Evolutionary conservation across 371 early-diverging fungal species (phyloP), one percentile per base, ranked within the genome.

Genomic region (Apophysomyces trapeziformis): DNA sequence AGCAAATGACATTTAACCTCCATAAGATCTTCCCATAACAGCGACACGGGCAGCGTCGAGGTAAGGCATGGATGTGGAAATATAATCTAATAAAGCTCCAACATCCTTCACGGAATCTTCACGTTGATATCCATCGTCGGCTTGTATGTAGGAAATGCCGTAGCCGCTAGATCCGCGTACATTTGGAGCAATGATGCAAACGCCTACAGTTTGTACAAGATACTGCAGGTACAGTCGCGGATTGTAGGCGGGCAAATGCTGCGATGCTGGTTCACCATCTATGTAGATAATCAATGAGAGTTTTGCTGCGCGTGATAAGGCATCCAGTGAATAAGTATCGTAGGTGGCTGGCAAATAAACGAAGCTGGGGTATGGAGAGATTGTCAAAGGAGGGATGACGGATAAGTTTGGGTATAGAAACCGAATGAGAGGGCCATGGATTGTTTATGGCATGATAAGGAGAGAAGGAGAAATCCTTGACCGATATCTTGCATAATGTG

Each of bases 31-130:
- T 70, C 72, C 72, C 72, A 71, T 71, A 47, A 69, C 62, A 16
- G 41, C 41, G 18, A 71, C 47, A 32, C 66, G 39, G 9, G 50
- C 36, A 4, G 38, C 1, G 38, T 71, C 72, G 16, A 64, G 44
- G 16, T 41, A 63, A 21, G 69, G 60, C 43, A 64, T 60, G n/a
- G 54, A 54, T 6, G 11, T 32, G 21, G 38, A 12, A 38, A 71
- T 60, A 64, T 68, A 70, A 41, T 70, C 58, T 5, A 71, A 44
- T 9, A 68, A 61, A 12, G 67, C 18, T 26, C 67, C 72, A 38
- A 71, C 64, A 47, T 71, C 72, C 56, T 70, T 65, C 5, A 71
- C 56, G 14, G 72, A 65, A 58, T 71, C 72, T 45, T 68, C 57
- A 4, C 72, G 68, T 45, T 71, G 70, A 1, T 50, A 12, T 1